These are phyloP conservation scores for Xylaria flabelliformis DNA, from an alignment of 495 filamentous ascomycete species.

Conservation along the genomic window DNA sequence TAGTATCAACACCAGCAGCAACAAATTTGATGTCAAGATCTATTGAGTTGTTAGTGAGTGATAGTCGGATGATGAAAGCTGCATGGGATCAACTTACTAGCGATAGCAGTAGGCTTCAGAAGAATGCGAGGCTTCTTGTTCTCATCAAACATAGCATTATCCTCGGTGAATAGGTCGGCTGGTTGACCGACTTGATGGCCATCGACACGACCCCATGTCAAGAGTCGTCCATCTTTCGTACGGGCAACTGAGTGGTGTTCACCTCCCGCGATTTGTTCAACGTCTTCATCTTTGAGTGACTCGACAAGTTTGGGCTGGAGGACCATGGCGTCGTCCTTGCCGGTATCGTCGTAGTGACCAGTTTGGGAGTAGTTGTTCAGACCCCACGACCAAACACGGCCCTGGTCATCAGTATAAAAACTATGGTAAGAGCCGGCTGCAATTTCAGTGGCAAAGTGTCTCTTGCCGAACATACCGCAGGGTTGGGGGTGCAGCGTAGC, in stretches of 20 bases:
- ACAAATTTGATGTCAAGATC: slow-evolving; percentile 42
- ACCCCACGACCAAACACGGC: slow-evolving; percentile 80
- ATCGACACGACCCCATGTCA: slow-evolving; percentile 70
- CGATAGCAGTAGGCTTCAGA: slow-evolving; percentile 54
- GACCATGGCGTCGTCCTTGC: slow-evolving; percentile 60
- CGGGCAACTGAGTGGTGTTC: slow-evolving; percentile 65
- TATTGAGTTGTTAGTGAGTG: slow-evolving; percentile 28
- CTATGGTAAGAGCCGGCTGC: slow-evolving; percentile 67
- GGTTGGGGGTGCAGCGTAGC: slow-evolving; percentile 64
- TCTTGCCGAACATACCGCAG: slow-evolving; percentile 69
- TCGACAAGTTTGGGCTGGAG: slow-evolving; percentile 50
- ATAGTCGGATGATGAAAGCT: not conserved
- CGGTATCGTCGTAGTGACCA: slow-evolving; percentile 72
- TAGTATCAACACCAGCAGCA: slow-evolving; percentile 60
- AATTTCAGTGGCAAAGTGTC: slow-evolving; percentile 59
- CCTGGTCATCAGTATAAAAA: slow-evolving; percentile 75
- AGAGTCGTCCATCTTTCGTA: slow-evolving; percentile 61
- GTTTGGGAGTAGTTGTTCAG: slow-evolving; percentile 83
- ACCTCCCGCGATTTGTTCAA: slow-evolving; percentile 68
- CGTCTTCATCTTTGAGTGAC: slow-evolving; percentile 59
- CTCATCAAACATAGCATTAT: slow-evolving; percentile 65
- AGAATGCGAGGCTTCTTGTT: slow-evolving; percentile 63
- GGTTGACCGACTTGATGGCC: slow-evolving; percentile 63
- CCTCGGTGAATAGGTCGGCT: slow-evolving; percentile 49
- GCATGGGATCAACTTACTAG: slow-evolving; percentile 35